Percentiles rank a stretch among this genome's conserved stretches.
These are phyloP conservation scores for Murraya koenigii DNA, from an alignment of 345 rosid species.

Conservation along the genomic window DNA sequence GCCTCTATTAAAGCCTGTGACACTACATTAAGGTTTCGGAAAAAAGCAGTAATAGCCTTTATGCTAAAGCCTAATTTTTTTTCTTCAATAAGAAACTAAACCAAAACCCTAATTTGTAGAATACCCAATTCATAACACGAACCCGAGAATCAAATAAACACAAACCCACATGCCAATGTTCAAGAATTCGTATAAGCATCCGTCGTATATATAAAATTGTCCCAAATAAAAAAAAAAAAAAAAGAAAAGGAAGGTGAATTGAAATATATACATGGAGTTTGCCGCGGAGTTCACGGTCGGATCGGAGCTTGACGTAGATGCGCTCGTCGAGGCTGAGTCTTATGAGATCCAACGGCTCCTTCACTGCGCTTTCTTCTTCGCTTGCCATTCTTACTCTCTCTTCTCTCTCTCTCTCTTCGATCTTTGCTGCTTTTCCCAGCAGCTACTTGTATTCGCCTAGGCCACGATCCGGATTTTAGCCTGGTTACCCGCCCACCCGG, in stretches of 20 bases:
- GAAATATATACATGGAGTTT: conserved; percentile 69
- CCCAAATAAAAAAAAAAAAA: neutral
- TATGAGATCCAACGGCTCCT: conserved; percentile 98
- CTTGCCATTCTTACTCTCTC: conserved; percentile 51
- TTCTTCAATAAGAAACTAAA: neutral
- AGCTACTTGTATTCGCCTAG: neutral
- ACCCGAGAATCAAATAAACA: neutral
- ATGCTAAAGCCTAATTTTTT: neutral
- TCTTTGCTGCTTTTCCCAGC: neutral
- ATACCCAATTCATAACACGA: neutral
- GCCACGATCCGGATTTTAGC: neutral
- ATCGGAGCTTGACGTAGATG: conserved; percentile 97
- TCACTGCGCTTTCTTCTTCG: conserved; percentile 96
- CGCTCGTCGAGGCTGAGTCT: conserved; percentile 98
- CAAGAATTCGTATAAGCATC: neutral
- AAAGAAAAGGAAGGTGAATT: neutral
- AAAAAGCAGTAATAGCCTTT: neutral
- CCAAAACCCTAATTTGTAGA: neutral
- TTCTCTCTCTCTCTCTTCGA: neutral
- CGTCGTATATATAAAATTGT: too few species aligned
- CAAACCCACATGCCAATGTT: neutral
- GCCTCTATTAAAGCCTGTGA: neutral
- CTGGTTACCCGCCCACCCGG: neutral
- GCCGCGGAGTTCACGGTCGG: conserved; percentile 99
- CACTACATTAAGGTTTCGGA: neutral